Conservation (phyloP, 805 yeast genomes). For the Pichia pseudocactophila region DNA sequence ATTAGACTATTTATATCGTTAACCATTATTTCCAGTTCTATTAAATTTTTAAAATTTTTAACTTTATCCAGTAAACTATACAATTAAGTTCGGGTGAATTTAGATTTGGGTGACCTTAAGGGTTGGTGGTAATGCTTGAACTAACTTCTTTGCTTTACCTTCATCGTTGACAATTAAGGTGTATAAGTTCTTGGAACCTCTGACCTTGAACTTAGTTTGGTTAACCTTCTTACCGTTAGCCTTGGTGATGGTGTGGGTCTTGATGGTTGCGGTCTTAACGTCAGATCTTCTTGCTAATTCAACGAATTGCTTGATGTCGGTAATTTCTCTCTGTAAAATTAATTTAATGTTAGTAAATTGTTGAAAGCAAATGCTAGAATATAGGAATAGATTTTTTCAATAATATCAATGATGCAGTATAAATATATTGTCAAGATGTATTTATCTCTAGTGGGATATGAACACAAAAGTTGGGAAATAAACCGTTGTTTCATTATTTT, state of each 20-base stretch:
- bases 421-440: too few relatives aligned
- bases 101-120: constrained; percentile 50
- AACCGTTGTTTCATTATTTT: too few relatives aligned
- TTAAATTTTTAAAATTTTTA: constrained; percentile 3
- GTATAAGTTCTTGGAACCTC: constrained; percentile 92
- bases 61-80: constrained; percentile 9
- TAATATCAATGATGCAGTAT: too few relatives aligned
- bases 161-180: constrained; percentile 93
- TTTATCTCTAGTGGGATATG: too few relatives aligned
- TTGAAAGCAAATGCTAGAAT: constrained; percentile 16
- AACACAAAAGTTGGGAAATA: too few relatives aligned
- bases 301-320: constrained; percentile 95
- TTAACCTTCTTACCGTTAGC: constrained; percentile 75
- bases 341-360: neutral
- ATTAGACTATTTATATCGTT: neutral
- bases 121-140: constrained; percentile 95
- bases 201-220: constrained; percentile 98
- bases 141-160: constrained; percentile 94
- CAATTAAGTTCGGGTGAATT: constrained; percentile 11
- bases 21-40: neutral
- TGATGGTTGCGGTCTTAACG: constrained; percentile 88
- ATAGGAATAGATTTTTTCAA: neutral
- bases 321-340: constrained; percentile 51
- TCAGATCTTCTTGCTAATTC: constrained; percentile 95
- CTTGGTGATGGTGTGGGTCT: constrained; percentile 80